Percentiles rank a stretch among this genome's conserved stretches.
Evolutionary conservation across 1,139 yeast species (phyloP).

Genomic region (Pneumocystis murina): DNA sequence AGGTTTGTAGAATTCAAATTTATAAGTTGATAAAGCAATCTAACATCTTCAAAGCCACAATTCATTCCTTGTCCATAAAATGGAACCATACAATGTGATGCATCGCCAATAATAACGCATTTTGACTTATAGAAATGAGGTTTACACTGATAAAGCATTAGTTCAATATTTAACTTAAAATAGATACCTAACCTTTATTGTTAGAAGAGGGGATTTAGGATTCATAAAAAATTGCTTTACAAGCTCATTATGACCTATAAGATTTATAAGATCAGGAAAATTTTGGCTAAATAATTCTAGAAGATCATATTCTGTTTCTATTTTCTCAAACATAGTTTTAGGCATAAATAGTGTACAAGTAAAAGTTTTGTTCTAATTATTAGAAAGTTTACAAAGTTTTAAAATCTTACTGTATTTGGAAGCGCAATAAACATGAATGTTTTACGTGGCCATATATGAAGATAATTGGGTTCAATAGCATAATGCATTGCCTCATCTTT

Average conservation of each 20-base stretch:
- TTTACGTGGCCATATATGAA: conserved; percentile 89
- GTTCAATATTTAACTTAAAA: background rate
- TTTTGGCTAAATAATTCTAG: conserved; percentile 40
- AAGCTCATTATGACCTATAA: conserved; percentile 50
- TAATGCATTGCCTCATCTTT: conserved; percentile 26
- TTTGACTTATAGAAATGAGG: conserved; percentile 57
- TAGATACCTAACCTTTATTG: conserved; percentile 18
- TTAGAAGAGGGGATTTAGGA: conserved; percentile 67
- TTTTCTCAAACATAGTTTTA: conserved; percentile 46
- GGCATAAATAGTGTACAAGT: conserved; percentile 85
- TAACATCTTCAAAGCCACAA: conserved; percentile 86
- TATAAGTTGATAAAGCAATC: conserved; percentile 44
- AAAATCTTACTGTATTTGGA: conserved; percentile 36
- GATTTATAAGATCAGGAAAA: conserved; percentile 59
- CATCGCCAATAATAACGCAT: conserved; percentile 70
- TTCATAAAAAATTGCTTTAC: conserved; percentile 39
- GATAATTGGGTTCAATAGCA: conserved; percentile 51
- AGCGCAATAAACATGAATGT: conserved; percentile 80
- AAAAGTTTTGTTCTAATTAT: conserved; percentile 34
- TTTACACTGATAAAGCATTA: conserved; percentile 27
- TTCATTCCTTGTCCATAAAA: conserved; percentile 96
- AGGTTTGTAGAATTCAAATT: conserved; percentile 32
- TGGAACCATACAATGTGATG: conserved; percentile 95
- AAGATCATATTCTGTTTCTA: conserved; percentile 29
- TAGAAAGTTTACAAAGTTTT: conserved; percentile 27